These are phyloP conservation scores for Kwoniella shandongensis DNA, from an alignment of 768 basidiomycete species.

Conservation along the genomic window DNA sequence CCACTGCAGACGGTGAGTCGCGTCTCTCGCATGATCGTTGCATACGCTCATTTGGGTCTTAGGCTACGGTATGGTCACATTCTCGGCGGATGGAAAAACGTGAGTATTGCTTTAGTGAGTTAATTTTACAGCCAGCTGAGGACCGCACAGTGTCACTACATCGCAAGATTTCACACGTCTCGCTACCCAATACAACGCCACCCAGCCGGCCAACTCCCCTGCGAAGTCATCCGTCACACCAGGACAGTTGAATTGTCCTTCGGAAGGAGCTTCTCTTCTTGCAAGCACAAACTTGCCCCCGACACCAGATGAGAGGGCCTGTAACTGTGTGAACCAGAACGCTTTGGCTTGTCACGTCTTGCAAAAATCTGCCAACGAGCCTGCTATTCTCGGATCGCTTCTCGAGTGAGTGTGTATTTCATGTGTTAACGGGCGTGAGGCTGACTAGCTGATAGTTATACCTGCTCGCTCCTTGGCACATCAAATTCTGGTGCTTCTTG, in stretches of 20 bases:
- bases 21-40: background rate
- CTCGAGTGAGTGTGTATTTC: conserved; percentile 42
- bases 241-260: conserved; percentile 67
- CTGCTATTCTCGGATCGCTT: conserved; percentile 46
- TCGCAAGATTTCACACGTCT: conserved; percentile 70
- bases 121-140: background rate
- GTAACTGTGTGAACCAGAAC: conserved; percentile 66
- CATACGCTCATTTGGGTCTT: background rate
- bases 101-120: conserved; percentile 22
- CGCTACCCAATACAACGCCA: conserved; percentile 64
- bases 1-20: conserved; percentile 61
- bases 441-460: conserved; percentile 63
- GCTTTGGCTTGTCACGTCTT: conserved; percentile 73
- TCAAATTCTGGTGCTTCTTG: conserved; percentile 60
- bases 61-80: conserved; percentile 79
- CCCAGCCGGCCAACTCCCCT: conserved; percentile 63
- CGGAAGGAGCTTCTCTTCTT: conserved; percentile 62
- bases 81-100: conserved; percentile 58
- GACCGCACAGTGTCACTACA: conserved; percentile 62
- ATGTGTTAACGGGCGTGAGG: conserved; percentile 41
- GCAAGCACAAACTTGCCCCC: conserved; percentile 73
- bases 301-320: conserved; percentile 79
- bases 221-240: conserved; percentile 55
- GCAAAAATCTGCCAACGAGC: conserved; percentile 59
- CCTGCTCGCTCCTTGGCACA: conserved; percentile 68